Conservation (phyloP, 805 yeast species). For the Kazachstania taianensis region DNA sequence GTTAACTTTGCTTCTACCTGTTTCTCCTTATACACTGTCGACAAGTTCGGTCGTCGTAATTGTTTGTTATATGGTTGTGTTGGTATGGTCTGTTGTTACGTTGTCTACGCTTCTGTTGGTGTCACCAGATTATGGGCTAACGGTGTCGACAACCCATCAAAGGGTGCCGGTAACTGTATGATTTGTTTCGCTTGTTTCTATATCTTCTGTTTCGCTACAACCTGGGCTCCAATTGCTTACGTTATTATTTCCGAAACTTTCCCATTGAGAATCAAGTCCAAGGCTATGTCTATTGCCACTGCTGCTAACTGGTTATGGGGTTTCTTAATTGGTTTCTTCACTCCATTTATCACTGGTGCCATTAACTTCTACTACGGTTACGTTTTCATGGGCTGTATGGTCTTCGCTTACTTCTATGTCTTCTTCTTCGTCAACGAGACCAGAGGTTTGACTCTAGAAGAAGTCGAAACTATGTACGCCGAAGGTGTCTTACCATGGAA, state of each 20-base stretch:
- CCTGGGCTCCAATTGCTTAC: constrained; percentile 70
- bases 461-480: constrained; percentile 58
- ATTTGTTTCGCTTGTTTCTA: constrained; percentile 62
- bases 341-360: constrained; percentile 59
- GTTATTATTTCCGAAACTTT: constrained; percentile 61
- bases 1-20: constrained; percentile 53
- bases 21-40: constrained; percentile 42
- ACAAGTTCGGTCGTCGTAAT: constrained; percentile 46
- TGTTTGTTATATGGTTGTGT: constrained; percentile 39
- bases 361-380: constrained; percentile 69
- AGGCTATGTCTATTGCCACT: constrained; percentile 50
- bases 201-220: constrained; percentile 65
- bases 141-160: constrained; percentile 30
- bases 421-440: constrained; percentile 70
- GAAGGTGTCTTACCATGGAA: constrained; percentile 36
- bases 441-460: constrained; percentile 72
- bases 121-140: constrained; percentile 37
- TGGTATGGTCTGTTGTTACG: constrained; percentile 40
- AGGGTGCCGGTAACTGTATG: constrained; percentile 60
- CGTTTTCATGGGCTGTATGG: constrained; percentile 50
- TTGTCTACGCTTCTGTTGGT: constrained; percentile 53
- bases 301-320: constrained; percentile 64
- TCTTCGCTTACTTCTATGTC: constrained; percentile 52
- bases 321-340: constrained; percentile 59
- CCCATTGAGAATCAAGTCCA: constrained; percentile 60